A percentile compares a stretch with the other conserved stretches of the same genome.
These are phyloP conservation scores for Colletotrichum sp. DNA, from an alignment of 2,329 filamentous ascomycete species.

Conservation along the genomic window DNA sequence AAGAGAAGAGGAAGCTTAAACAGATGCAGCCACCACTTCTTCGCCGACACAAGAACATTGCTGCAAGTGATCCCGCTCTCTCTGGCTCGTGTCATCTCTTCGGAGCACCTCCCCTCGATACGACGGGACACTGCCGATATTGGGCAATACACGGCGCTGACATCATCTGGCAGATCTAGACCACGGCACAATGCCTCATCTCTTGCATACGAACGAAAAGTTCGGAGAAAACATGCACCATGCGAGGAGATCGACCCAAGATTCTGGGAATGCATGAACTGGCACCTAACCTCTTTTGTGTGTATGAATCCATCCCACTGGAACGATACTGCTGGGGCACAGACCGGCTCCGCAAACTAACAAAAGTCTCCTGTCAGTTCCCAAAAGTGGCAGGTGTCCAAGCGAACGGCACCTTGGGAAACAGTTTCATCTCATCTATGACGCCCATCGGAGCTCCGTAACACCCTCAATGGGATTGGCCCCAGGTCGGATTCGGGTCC, in stretches of 20 bases:
- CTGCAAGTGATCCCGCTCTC: background rate
- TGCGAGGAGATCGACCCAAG: background rate
- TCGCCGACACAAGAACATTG: background rate
- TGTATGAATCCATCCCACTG: background rate
- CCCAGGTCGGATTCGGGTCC: background rate
- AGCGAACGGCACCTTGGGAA: background rate
- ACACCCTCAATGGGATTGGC: background rate
- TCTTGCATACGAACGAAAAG: background rate
- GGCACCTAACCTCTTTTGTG: background rate
- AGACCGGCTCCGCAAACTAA: background rate
- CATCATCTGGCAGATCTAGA: background rate
- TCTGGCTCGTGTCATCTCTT: background rate
- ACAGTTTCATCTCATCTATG: background rate
- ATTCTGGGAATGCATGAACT: background rate
- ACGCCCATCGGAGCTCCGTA: slow-evolving; percentile 3
- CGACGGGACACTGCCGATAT: background rate
- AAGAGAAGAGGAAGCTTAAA: background rate
- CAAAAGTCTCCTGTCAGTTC: background rate
- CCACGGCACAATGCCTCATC: background rate
- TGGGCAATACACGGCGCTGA: background rate
- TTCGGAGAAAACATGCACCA: background rate
- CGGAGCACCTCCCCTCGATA: background rate
- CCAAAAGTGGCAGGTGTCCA: background rate
- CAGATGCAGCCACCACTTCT: background rate
- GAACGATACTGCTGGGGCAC: background rate